Percentiles rank a stretch among this genome's conserved stretches.
phyloP scores from a whole-genome alignment of 768 basidiomycete genomes.

The Mycena belliarum region DNA sequence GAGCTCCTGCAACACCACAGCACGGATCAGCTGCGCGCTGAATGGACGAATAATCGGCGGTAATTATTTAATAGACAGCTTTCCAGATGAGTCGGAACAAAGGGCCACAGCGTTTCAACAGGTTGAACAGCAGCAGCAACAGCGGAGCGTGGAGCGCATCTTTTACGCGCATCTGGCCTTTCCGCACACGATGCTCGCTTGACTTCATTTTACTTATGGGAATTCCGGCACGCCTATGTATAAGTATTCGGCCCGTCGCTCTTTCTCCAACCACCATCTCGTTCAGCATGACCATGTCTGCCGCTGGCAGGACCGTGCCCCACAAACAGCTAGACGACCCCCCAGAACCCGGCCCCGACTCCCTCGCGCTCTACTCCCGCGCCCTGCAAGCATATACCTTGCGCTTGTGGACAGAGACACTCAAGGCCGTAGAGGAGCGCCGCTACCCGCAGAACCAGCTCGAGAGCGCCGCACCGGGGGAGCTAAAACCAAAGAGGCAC shows the following conservation, averaged over 20 bases:
- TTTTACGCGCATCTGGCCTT: neutral
- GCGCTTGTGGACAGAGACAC: slow-evolving; percentile 22
- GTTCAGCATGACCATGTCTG: slow-evolving; percentile 13
- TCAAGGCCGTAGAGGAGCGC: slow-evolving; percentile 14
- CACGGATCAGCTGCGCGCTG: no score
- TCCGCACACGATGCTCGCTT: neutral
- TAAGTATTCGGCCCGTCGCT: neutral
- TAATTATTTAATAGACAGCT: no score
- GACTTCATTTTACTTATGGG: neutral
- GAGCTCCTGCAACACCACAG: no score
- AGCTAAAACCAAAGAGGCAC: neutral
- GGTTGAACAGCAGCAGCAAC: no score
- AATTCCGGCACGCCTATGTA: neutral
- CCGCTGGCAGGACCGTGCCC: slow-evolving; percentile 8
- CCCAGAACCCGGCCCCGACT: neutral
- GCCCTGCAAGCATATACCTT: slow-evolving; percentile 25
- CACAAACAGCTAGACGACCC: neutral
- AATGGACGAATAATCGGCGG: no score
- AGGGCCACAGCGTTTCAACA: no score
- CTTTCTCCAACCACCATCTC: neutral
- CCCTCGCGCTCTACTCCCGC: slow-evolving; percentile 22
- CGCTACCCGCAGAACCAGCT: slow-evolving; percentile 1
- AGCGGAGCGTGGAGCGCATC: slow-evolving; percentile 4
- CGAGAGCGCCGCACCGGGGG: neutral
- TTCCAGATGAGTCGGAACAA: no score